These are phyloP conservation scores for Debaryomyces udenii DNA, from an alignment of 1,139 yeast species.

Conservation along the genomic window DNA sequence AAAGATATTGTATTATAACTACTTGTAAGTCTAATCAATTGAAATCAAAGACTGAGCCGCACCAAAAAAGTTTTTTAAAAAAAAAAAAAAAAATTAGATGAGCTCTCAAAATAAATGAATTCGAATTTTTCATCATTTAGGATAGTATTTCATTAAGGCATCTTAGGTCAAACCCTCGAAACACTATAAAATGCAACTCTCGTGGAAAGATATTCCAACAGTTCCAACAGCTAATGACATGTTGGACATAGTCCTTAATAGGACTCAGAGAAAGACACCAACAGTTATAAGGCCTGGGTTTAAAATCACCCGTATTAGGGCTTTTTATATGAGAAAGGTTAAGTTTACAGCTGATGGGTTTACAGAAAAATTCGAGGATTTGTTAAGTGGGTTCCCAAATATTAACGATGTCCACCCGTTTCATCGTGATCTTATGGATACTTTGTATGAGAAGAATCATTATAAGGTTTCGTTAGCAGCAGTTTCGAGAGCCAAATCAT, in stretches of 20 bases:
- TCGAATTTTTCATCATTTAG: slow-evolving; percentile 4
- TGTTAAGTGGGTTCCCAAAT: slow-evolving; percentile 89
- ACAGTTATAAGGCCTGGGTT: slow-evolving; percentile 97
- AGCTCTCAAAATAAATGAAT: slow-evolving; percentile 7
- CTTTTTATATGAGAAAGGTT: slow-evolving; percentile 98
- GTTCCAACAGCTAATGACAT: slow-evolving; percentile 91
- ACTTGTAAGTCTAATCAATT: slow-evolving; percentile 2
- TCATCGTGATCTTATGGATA: slow-evolving; percentile 97
- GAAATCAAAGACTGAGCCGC: slow-evolving; percentile 8
- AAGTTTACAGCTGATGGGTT: slow-evolving; percentile 96
- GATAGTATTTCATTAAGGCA: too few relatives aligned
- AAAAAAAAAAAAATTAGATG: slow-evolving; percentile 11
- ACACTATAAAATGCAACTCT: slow-evolving; percentile 71
- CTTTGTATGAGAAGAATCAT: slow-evolving; percentile 95
- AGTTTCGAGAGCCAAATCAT: slow-evolving; percentile 87
- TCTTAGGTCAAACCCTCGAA: too few relatives aligned
- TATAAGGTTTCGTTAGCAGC: slow-evolving; percentile 97
- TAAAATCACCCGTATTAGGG: slow-evolving; percentile 92
- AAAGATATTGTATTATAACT: background rate
- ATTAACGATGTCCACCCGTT: slow-evolving; percentile 97
- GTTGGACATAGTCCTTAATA: slow-evolving; percentile 93
- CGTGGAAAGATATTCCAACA: slow-evolving; percentile 97
- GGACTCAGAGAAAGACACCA: slow-evolving; percentile 98
- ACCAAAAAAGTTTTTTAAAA: slow-evolving; percentile 2
- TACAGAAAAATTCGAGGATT: slow-evolving; percentile 83